Evolutionary conservation across 2,329 filamentous ascomycete genomes (phyloP), one percentile per base, ranked within the genome.

Genomic region (Aspergillus novofumigatus): DNA sequence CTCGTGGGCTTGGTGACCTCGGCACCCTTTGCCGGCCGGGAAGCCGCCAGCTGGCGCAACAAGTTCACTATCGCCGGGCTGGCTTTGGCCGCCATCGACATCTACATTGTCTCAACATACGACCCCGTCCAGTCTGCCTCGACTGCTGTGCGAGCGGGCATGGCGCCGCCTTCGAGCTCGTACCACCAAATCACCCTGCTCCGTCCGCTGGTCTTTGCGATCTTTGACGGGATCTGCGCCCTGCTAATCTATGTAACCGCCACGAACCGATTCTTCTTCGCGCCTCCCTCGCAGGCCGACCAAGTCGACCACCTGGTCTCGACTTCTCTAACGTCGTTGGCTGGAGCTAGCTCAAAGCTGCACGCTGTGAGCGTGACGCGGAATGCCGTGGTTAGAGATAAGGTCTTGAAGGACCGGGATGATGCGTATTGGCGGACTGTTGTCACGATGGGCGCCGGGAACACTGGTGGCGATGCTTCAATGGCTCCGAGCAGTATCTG

Each of bases 331-430:
- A 78, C 82, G 51, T 73, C 78, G 3, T 72, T 96, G 51, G 82
- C 85, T 47, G 75, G 75, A 4, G 80, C 84, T 11, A 83, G 86
- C 69, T 82, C 84, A 54, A 91, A 88, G 71, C 72, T 96, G 59
- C 86, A 83, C 64, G 90, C 89, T 0, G 77, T 90, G 41, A 89
- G 86, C 7, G 86, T 96, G 56, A 77, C 96, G 49, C 85, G 88
- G 70, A 97, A 97, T 77, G 90, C 91, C 2, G 83, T 90, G 17
- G 80, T 88, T 56, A 79, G 92, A 55, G 90, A 97, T 74, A 81
- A 84, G 60, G 83, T 82, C 47, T 76, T 97, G 72, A 84, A 92
- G 58, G 79, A 75, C 2, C 82, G 83, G 57, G 82, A 83, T 51
- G 83, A 87, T 64, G 81, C 80, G 17, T 97, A 97, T 75, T 97